Percentiles rank a stretch among this genome's conserved stretches.
Evolutionary conservation across 148 eudicot genomes (phyloP).

Genomic region (Linanthus parryae): DNA sequence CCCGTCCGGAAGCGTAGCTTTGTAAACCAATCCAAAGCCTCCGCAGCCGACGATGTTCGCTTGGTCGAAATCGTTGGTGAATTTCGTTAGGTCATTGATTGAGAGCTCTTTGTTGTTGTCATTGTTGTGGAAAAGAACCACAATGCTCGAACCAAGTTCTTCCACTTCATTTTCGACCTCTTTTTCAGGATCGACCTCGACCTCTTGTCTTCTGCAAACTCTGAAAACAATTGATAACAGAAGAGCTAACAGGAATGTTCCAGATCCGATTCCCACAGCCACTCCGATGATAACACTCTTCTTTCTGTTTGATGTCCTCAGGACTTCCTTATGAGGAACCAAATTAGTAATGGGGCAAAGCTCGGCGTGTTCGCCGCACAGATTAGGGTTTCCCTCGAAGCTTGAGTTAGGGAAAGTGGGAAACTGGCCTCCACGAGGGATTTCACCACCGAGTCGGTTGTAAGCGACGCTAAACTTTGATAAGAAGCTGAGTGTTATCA

Average conservation of each 20-base stretch:
- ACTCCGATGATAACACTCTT: constrained; percentile 21
- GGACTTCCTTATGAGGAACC: constrained; percentile 8
- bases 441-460: constrained; percentile 17
- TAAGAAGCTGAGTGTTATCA: constrained; percentile 21
- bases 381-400: constrained; percentile 26
- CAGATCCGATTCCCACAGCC: constrained; percentile 34
- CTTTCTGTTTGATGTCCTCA: constrained; percentile 8
- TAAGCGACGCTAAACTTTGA: constrained; percentile 24
- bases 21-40: constrained; percentile 49
- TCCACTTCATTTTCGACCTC: constrained; percentile 16
- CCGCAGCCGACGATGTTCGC: constrained; percentile 47
- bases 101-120: constrained; percentile 28
- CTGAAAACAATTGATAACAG: constrained; percentile 20
- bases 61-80: constrained; percentile 40
- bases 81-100: constrained; percentile 32
- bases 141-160: constrained; percentile 20
- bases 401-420: constrained; percentile 27
- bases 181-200: constrained; percentile 29
- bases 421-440: constrained; percentile 28
- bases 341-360: constrained; percentile 10
- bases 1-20: constrained; percentile 30
- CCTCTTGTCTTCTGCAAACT: constrained; percentile 4
- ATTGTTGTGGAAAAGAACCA: constrained; percentile 34
- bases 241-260: constrained; percentile 25
- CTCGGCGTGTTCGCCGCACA: constrained; percentile 30